Base-by-base conservation (phyloP, 2,329 filamentous ascomycete species). In the Lachnellula hyalina region DNA sequence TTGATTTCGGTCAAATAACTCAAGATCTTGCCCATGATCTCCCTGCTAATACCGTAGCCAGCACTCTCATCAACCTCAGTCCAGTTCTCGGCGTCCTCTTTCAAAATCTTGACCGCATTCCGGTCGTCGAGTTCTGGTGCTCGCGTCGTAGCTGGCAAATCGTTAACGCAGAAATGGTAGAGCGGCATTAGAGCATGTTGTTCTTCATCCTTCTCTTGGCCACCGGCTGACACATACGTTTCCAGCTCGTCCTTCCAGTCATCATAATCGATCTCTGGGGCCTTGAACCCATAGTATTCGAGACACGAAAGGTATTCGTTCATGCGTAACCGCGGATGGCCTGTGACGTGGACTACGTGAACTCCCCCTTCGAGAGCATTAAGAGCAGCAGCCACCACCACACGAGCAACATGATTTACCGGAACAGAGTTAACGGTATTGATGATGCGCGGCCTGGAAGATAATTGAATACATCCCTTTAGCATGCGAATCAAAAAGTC, bases 371-470 rank as follows among this genome's bases (percentile, higher is more conserved):
- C 51, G 23, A 53, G 42, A 40, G 52, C 45, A 23, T 45, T 55
- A 2, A 95, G 78, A 0, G 84, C 80, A 5, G 86, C 77, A 0
- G 91, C 89, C 17, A 90, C 83, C 25, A 96, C 87, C 7, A 96
- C 82, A n/a, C 83, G 79, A 1, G 86, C 82, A 36, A 96, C 91
- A 62, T 96, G 90, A 59, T 84, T 84, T 25, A 96, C 91, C 0
- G 93, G 92, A 0, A 96, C 88, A 70, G 86, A 84, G 74, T 96
- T 97, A 71, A 96, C 84, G 0, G 90, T 89, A 75, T 96, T 97
- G 69, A 78, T 73, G 63, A 96, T 95, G 62, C 82, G 79, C 1
- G 92, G 93, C 0, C 90, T 80, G 2, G 79, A 77, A 2, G 75
- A 75, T 2, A 96, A 77, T 71, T 97, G 92, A 49, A 96, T 76